Evolutionary conservation across 441 rosid genomes (phyloP), one percentile per base, ranked within the genome.

Genomic region (Dalechampia spathulata): DNA sequence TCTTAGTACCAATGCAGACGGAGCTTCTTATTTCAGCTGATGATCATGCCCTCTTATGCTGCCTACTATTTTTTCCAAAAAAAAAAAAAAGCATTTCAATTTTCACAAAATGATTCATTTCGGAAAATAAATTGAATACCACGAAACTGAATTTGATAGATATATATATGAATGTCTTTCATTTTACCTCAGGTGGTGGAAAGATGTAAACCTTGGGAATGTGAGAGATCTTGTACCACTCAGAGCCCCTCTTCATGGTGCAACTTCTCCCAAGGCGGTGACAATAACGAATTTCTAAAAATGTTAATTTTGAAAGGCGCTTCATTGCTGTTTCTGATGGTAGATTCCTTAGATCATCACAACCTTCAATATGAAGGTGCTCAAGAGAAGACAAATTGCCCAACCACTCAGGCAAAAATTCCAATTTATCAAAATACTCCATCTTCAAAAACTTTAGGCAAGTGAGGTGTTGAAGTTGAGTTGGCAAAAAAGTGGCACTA

Each of bases 401-500:
- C 26, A 72, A 21, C 77, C 73, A 68, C n/a, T 58, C 65, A 11
- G 55, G 55, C 62, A 64, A 42, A 19, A 57, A 47, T 49, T 48
- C 55, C 52, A 72, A 14, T 15, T 22, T 38, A 1, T 44, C 5
- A 17, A 67, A 68, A 11, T 42, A 5, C 27, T 0, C 2, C 15
- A 72, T 41, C 0, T 1, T 0, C 40, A 67, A 46, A 1, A 17
- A 2, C 14, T 23, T 58, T 6, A 72, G 59, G 16, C 22, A 22
- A 44, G 73, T 68, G 45, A 65, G 52, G 50, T 46, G 21, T 50
- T 55, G 77, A 32, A 69, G 57, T 47, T 73, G 68, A 27, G 50
- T 16, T 1, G 77, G 77, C 22, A 73, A 20, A 28, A 52, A 58
- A 21, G 13, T 21, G 16, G 39, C 49, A 6, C 60, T 54, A 15